Conservation (phyloP, 1,284 basidiomycete genomes). For the Tylopilus sp. region DNA sequence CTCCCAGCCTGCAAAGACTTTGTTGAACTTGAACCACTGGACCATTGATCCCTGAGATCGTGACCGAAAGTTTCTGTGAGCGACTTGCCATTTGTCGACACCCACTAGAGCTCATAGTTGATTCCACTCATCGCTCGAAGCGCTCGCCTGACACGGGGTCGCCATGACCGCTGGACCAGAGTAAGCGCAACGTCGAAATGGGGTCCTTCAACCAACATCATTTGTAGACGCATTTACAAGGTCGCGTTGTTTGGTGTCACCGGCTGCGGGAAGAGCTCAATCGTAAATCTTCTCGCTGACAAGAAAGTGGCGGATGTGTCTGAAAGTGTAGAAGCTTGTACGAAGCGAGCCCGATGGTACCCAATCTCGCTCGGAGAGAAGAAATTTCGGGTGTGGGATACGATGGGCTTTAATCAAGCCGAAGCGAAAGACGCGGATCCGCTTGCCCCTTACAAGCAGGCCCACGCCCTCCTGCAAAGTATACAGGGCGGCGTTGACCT, state of each 20-base stretch:
- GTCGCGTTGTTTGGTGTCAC: constrained; percentile 27
- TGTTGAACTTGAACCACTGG: background rate
- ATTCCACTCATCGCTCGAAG: background rate
- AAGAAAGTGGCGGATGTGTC: constrained; percentile 22
- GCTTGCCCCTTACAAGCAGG: constrained; percentile 28
- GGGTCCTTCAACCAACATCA: constrained; percentile 6
- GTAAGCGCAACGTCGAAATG: constrained; percentile 15
- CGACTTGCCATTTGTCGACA: background rate
- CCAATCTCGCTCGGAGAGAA: constrained; percentile 19
- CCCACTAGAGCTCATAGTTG: background rate
- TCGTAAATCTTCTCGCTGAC: constrained; percentile 28
- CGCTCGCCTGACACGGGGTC: background rate
- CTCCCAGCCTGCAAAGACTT: background rate
- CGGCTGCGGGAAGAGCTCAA: constrained; percentile 29
- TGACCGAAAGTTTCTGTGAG: constrained; percentile 7
- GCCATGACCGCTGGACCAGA: constrained; percentile 8
- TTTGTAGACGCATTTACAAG: constrained; percentile 24
- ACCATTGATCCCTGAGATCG: background rate
- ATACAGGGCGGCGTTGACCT: constrained; percentile 27
- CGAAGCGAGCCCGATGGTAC: constrained; percentile 29
- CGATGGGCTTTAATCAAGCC: constrained; percentile 27
- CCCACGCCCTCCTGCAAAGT: constrained; percentile 24
- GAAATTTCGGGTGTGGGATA: constrained; percentile 33
- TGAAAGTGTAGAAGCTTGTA: constrained; percentile 24
- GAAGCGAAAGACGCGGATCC: constrained; percentile 18